Base-by-base conservation (phyloP, 2,329 filamentous ascomycete genomes). In the Colletotrichum sp. region DNA sequence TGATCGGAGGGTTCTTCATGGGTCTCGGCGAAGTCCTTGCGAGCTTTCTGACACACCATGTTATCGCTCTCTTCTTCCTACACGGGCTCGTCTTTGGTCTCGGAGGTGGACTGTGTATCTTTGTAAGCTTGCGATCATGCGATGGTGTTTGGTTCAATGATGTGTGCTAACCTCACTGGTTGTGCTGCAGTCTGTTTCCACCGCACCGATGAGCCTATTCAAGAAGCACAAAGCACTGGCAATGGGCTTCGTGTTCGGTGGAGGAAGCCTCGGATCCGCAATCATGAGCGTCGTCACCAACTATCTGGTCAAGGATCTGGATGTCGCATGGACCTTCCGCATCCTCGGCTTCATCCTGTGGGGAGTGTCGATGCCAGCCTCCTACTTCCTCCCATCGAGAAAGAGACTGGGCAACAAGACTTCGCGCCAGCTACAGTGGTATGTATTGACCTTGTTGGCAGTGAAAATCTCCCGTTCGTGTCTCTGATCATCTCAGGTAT, bases 161-260 rank as follows among this genome's bases (percentile, higher is more conserved):
- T 61, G 18, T 26, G 12, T 12, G 32, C 69, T 67, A n/a, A 75
- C n/a, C 7, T 66, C 18, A 4, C 7, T 61, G 26, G 39, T 61
- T 52, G 75, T 10, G 39, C 7, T 16, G 2, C 32, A 82, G 80
- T 79, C 81, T 7, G 79, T 77, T 39, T 80, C 81, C 7, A 82
- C 81, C 1, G 80, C 80, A 1, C 80, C 80, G 1, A 71, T 82
- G 39, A 75, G 78, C 34, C 78, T 80, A 75, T 82, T 82, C 65
- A 72, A 74, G 21, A 80, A 79, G n/a, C 78, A 78, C 43, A 79
- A 78, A 2, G 80, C 80, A n/a, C 76, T 82, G 10, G 80, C 80
- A 1, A 81, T 80, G 18, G 80, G 80, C 6, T 78, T 82, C 43
- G 80, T 82, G n/a, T 81, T 81, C 24, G 79, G 80, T 6, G 80